Conservation (phyloP, 768 basidiomycete genomes). For the Leccinum obscurum region DNA sequence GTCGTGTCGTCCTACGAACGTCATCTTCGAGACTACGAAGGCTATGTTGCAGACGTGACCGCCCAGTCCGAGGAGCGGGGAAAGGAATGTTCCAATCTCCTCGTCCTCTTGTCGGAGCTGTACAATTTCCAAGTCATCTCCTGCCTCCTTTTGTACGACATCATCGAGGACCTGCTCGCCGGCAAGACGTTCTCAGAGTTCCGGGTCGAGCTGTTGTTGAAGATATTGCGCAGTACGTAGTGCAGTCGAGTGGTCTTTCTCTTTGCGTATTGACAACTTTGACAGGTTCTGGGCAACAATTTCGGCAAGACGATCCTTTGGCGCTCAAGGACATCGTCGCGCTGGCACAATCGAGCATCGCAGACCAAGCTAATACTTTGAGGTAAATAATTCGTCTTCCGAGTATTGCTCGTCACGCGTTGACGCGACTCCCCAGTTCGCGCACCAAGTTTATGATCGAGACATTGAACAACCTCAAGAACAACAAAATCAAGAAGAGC, state of each 20-base stretch:
- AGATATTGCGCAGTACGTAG: conserved; percentile 73
- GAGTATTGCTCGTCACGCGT: not conserved
- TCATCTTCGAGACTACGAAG: conserved; percentile 43
- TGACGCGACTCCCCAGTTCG: conserved; percentile 51
- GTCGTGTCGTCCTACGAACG: conserved; percentile 67
- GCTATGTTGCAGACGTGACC: conserved; percentile 8
- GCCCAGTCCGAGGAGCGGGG: conserved; percentile 46
- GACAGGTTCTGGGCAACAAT: conserved; percentile 86
- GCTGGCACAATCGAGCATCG: conserved; percentile 72
- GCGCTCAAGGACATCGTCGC: conserved; percentile 90
- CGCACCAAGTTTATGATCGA: conserved; percentile 96
- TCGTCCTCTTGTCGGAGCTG: conserved; percentile 85
- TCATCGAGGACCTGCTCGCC: conserved; percentile 71
- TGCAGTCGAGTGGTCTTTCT: not conserved
- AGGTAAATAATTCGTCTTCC: conserved; percentile 40
- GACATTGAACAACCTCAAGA: conserved; percentile 87
- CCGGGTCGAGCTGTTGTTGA: conserved; percentile 83
- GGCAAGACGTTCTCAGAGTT: conserved; percentile 67
- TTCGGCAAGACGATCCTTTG: conserved; percentile 88
- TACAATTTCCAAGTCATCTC: conserved; percentile 97
- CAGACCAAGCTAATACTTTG: conserved; percentile 46
- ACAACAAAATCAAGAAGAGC: conserved; percentile 76
- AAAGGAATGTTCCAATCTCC: conserved; percentile 88
- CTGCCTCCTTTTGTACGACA: conserved; percentile 84
- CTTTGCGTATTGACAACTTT: conserved; percentile 9